Conservation (phyloP, 2,329 filamentous ascomycete species). For the Fusarium citri region DNA sequence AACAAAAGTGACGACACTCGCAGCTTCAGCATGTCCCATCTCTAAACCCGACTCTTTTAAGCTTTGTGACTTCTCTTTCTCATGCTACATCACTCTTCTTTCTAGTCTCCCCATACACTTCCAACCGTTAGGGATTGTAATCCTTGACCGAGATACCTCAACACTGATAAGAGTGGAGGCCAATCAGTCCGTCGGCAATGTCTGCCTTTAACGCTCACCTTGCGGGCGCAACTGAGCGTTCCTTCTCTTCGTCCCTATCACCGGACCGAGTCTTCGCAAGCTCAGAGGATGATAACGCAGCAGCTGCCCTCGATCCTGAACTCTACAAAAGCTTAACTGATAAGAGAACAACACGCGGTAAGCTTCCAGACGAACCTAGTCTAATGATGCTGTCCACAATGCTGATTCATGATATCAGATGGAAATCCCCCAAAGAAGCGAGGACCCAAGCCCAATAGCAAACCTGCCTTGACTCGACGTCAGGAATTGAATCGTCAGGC, state of each 20-base stretch:
- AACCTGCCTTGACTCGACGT: slow-evolving; percentile 88
- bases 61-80: neutral
- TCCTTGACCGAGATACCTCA: neutral
- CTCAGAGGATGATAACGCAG: slow-evolving; percentile 53
- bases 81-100: neutral
- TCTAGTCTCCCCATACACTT: neutral
- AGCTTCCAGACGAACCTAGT: slow-evolving; percentile 13
- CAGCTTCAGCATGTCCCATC: slow-evolving; percentile 12
- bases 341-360: slow-evolving; percentile 83
- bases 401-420: slow-evolving; percentile 65
- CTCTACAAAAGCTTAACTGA: slow-evolving; percentile 77
- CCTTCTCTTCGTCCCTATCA: slow-evolving; percentile 63
- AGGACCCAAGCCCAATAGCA: slow-evolving; percentile 96
- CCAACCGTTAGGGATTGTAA: neutral
- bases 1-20: slow-evolving; percentile 25
- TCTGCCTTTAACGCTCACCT: slow-evolving; percentile 39
- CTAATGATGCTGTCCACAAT: neutral
- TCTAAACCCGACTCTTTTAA: slow-evolving; percentile 5
- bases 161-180: neutral
- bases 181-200: slow-evolving; percentile 23
- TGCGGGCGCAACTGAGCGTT: slow-evolving; percentile 38
- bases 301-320: slow-evolving; percentile 63
- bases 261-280: slow-evolving; percentile 50
- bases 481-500: slow-evolving; percentile 97
- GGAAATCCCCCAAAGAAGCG: slow-evolving; percentile 88